Evolutionary conservation across 2,329 filamentous ascomycete genomes (phyloP), one percentile per base, ranked within the genome.

Genomic region (Trichophyton simii): DNA sequence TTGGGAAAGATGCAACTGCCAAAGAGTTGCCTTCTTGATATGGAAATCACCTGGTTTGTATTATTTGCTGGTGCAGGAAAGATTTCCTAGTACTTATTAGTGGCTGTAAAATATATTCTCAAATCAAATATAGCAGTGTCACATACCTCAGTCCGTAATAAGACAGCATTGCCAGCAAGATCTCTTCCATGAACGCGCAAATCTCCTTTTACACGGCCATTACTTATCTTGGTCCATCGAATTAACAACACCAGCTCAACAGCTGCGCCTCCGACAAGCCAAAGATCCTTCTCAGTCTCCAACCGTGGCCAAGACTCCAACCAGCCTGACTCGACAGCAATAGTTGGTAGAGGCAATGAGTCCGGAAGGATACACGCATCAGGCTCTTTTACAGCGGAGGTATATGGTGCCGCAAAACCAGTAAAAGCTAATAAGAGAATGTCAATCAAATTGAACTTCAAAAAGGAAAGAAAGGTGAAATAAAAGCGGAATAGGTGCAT

Each of bases 211-310:
- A 59, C 31, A n/a, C 54, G 41, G 20, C 48, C 44, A n/a, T 36
- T 20, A 11, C n/a, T 31, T 22, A 58, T 34, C 60, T 61, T 61
- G 34, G 62, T 57, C 62, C 62, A 63, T 50, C n/a, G 41, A 55
- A 63, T 57, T 18, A 63, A 25, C 1, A 63, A 8, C 15, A 62
- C 62, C 5, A 63, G 57, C 52, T 60, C 48, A 41, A 63, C 60
- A 28, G 31, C 44, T 15, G 28, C 15, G 28, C 62, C 50, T 31
- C 62, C 60, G 6, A 52, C 36, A 34, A 63, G 57, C 62, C 60
- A 63, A 11, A 62, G 57, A 46, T 58, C 48, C 57, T 42, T 62
- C 34, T 62, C 60, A 22, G 22, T 15, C 25, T 58, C 18, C 31
- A 63, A 46, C 31, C 34, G 48, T 4, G 62, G 38, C 62, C 60